Conservation (phyloP, 306 rosid species). For the Quercus glauca region DNA sequence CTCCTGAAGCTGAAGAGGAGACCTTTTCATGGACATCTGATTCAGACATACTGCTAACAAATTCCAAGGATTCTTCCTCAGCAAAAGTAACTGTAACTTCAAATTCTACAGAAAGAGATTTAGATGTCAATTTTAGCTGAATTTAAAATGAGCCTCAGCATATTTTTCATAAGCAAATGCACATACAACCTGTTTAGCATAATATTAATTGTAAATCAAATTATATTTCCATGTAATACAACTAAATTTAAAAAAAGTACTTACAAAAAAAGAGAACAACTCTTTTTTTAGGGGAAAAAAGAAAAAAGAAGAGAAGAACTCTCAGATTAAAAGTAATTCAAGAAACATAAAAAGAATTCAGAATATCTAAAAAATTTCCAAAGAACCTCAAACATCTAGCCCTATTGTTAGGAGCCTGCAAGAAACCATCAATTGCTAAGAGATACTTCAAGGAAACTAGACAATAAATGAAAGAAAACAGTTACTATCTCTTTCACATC, state of each 20-base stretch:
- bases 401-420: conserved; percentile 76
- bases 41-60: conserved; percentile 52
- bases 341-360: conserved; percentile 66
- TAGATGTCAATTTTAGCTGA: conserved; percentile 65
- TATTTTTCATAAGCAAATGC: conserved; percentile 93
- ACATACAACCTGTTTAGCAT: conserved; percentile 72
- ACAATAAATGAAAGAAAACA: conserved; percentile 8
- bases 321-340: background rate
- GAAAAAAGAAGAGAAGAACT: background rate
- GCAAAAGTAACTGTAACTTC: conserved; percentile 59
- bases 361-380: conserved; percentile 78
- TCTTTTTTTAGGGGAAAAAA: too few species aligned
- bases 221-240: background rate
- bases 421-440: conserved; percentile 33
- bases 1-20: conserved; percentile 38
- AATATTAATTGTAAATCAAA: conserved; percentile 22
- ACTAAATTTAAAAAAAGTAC: background rate
- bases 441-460: conserved; percentile 8
- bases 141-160: conserved; percentile 86
- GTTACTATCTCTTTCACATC: conserved; percentile 44
- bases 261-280: background rate
- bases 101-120: conserved; percentile 61
- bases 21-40: conserved; percentile 35
- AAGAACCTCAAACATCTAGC: conserved; percentile 83
- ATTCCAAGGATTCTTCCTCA: conserved; percentile 60